Evolutionary conservation across 495 filamentous ascomycete genomes (phyloP).

Genomic region (Platismatia glauca): DNA sequence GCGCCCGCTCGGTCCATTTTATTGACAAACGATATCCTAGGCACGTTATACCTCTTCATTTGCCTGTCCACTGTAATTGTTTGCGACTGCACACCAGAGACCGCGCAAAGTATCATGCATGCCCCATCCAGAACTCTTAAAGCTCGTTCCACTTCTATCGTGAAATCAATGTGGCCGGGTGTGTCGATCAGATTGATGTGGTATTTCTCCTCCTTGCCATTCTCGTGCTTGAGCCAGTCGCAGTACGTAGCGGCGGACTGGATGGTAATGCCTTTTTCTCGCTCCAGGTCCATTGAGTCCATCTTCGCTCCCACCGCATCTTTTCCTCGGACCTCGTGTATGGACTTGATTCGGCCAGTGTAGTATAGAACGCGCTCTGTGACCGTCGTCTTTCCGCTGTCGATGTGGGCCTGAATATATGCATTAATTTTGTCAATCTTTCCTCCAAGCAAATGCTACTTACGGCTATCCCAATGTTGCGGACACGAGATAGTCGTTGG

Average conservation of each 20-base stretch:
- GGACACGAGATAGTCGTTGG: conserved; percentile 63
- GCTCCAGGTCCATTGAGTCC: conserved; percentile 99
- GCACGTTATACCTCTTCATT: conserved; percentile 97
- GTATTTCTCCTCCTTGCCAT: conserved; percentile 76
- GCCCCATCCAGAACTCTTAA: conserved; percentile 93
- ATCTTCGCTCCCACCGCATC: conserved; percentile 98
- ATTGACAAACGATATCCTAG: conserved; percentile 92
- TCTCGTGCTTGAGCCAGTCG: conserved; percentile 85
- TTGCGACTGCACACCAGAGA: conserved; percentile 93
- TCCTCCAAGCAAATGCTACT: conserved; percentile 19
- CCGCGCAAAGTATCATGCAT: conserved; percentile 97
- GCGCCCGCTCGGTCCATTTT: conserved; percentile 99
- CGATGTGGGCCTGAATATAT: conserved; percentile 76
- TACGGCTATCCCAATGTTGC: conserved; percentile 98
- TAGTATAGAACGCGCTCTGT: conserved; percentile 98
- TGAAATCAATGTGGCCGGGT: conserved; percentile 98
- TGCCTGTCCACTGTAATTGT: conserved; percentile 98
- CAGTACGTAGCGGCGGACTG: conserved; percentile 97
- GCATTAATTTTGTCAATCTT: not conserved
- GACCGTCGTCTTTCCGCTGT: conserved; percentile 95
- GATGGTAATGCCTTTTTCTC: conserved; percentile 98
- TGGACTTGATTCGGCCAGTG: conserved; percentile 90
- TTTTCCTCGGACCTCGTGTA: conserved; percentile 94
- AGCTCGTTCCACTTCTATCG: conserved; percentile 96
- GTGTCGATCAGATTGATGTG: conserved; percentile 99